Evolutionary conservation across 108 stramenopile genomes (phyloP), one percentile per base, ranked within the genome.

Genomic region (Parietichytrium sp.): DNA sequence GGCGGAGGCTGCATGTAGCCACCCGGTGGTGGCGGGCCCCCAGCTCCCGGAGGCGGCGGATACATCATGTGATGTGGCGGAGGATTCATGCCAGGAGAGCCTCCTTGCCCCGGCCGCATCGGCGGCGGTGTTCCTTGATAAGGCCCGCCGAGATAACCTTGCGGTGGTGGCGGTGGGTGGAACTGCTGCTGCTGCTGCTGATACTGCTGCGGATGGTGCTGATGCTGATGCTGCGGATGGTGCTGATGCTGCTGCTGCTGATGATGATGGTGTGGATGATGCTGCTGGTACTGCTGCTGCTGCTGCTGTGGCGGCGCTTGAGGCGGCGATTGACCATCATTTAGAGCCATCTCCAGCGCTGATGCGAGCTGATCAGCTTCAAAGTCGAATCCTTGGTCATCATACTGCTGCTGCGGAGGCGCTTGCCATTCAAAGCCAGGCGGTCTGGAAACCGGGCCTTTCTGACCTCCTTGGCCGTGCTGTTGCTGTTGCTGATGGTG

Each of bases 341-440:
- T n/a, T 10, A 72, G 33, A 1, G 61, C 61, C 36, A 72, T 45
- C 42, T 72, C 61, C 20, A 72, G 61, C 3, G 61, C 61, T n/a
- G 61, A 72, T 12, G 61, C 61, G 13, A 72, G 61, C 61, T 72
- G 61, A 42, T 72, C 61, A 12, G 61, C 61, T 42, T 72, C 61
- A 72, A 72, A 72, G 61, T 72, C 61, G 20, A 10, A 16, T 15
- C 45, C n/a, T 6, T 27, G 38, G 38, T 45, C 45, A n/a, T 45
- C 20, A 6, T 25, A n/a, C 18, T 45, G 61, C 13, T 42, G 61
- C 42, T 72, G 61, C 38, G 45, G n/a, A 42, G 38, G 61, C 15
- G 36, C 61, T 27, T 72, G 61, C 33, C n/a, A n/a, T n/a, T n/a
- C n/a, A n/a, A n/a, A n/a, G n/a, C n/a, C n/a, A n/a, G n/a, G 61